Base-by-base conservation (phyloP, 1,284 basidiomycete genomes). In the Cryptococcus deneoformans region DNA sequence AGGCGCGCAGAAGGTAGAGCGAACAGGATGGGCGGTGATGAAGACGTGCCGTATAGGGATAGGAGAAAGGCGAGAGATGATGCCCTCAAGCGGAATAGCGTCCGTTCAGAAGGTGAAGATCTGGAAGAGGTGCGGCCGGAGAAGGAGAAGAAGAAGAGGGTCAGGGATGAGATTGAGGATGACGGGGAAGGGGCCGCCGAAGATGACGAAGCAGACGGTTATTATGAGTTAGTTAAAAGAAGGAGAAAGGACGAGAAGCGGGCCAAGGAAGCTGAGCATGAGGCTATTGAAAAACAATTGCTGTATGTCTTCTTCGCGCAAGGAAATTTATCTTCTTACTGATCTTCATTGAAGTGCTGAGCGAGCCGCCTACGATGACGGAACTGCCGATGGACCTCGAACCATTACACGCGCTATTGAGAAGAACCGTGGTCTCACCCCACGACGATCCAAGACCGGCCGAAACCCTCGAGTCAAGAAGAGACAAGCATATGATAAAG, bases 401-500 rank as follows among this genome's bases (percentile, higher is more conserved):
- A 85, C 86, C 3, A 84, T 94, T 61, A 92, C 91, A 3, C 86
- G 91, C 12, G 87, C 90, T 6, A 97, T 97, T 68, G 82, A 95
- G 68, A 86, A 88, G 72, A 97, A 97, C 83, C 89, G 87, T 69
- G 93, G 94, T 57, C 85, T 97, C 60, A 96, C 92, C 14, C 92
- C 93, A 1, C 85, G 83, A 64, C 85, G 93, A 53, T 80, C 87
- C 51, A 96, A 96, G 79, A 71, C 78, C 54, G 89, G 91, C 43
- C 89, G 92, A 65, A 97, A 97, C 79, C 92, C 93, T 37, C 86
- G 93, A 67, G 92, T 97, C 78, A 97, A 96, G 84, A 97, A 97
- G 78, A 84, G 90, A 50, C 83, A 88, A 76, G 87, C 85, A 70
- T 97, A 87, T 82, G 92, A 93, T 71, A 88, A 95, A 79, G 93